These are phyloP conservation scores for Microbotryomycetes sp. DNA, from an alignment of 1,284 basidiomycete genomes.

Conservation along the genomic window DNA sequence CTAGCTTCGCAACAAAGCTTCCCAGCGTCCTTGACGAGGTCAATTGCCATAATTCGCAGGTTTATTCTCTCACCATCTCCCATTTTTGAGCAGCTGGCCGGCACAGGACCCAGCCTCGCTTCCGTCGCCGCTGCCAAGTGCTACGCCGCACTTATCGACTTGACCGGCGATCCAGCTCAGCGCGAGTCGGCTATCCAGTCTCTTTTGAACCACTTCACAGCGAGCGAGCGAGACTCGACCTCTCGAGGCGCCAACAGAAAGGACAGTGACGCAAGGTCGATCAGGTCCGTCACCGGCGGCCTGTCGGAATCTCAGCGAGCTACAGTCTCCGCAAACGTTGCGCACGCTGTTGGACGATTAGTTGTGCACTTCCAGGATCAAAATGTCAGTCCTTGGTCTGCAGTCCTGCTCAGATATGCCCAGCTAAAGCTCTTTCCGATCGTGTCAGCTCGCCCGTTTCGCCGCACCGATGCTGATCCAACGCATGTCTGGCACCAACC, in stretches of 20 bases:
- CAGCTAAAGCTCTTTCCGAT: neutral
- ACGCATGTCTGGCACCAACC: conserved; percentile 72
- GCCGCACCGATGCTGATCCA: conserved; percentile 90
- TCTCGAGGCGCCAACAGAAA: neutral
- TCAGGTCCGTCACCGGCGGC: neutral
- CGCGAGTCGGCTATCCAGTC: conserved; percentile 16
- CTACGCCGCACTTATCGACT: conserved; percentile 2
- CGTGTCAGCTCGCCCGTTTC: conserved; percentile 63
- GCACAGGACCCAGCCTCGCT: neutral
- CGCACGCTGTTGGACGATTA: conserved; percentile 62
- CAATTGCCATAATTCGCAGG: neutral
- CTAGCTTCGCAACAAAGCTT: too few species aligned
- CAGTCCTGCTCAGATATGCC: too few species aligned
- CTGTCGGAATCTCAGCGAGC: conserved; percentile 1
- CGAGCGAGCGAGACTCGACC: neutral
- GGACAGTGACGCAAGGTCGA: neutral
- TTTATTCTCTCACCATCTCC: conserved; percentile 7
- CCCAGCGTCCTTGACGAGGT: neutral
- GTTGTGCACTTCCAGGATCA: conserved; percentile 73
- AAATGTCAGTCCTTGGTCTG: conserved; percentile 50
- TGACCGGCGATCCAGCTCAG: neutral
- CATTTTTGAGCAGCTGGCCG: conserved; percentile 1
- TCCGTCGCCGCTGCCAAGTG: neutral
- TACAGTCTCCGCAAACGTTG: conserved; percentile 6
- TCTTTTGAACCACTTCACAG: conserved; percentile 23